These are phyloP conservation scores for Termitomyces sp. DNA, from an alignment of 1,284 basidiomycete species.

Conservation along the genomic window DNA sequence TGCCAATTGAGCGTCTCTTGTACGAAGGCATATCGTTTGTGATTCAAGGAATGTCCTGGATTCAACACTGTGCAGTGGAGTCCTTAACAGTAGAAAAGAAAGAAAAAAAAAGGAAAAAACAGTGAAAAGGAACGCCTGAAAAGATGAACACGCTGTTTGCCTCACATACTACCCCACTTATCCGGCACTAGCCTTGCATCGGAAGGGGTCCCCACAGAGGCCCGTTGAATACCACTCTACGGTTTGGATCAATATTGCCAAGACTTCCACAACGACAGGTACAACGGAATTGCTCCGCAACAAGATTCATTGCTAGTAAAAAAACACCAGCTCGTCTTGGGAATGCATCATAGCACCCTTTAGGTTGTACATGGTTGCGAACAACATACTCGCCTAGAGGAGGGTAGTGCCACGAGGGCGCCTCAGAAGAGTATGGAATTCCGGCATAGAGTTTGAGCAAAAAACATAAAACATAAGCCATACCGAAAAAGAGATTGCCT, in stretches of 20 bases:
- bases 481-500: neutral
- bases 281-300: conserved; percentile 12
- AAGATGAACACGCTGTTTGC: conserved; percentile 39
- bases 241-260: conserved; percentile 24
- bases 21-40: neutral
- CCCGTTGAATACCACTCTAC: conserved; percentile 41
- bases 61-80: neutral
- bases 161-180: conserved; percentile 66
- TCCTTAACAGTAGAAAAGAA: neutral
- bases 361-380: neutral
- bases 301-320: conserved; percentile 14
- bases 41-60: neutral
- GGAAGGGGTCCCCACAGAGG: conserved; percentile 71
- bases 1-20: neutral
- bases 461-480: neutral
- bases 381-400: conserved; percentile 13
- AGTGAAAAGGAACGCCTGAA: conserved; percentile 1
- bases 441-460: conserved; percentile 8
- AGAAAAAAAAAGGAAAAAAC: too few species aligned
- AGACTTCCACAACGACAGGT: conserved; percentile 2
- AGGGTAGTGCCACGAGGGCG: conserved; percentile 10
- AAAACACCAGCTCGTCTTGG: conserved; percentile 12
- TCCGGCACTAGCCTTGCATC: conserved; percentile 63
- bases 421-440: conserved; percentile 16
- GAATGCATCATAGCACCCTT: conserved; percentile 15